phyloP scores from a whole-genome alignment of 495 filamentous ascomycete species.

The Xylaria acuta region DNA sequence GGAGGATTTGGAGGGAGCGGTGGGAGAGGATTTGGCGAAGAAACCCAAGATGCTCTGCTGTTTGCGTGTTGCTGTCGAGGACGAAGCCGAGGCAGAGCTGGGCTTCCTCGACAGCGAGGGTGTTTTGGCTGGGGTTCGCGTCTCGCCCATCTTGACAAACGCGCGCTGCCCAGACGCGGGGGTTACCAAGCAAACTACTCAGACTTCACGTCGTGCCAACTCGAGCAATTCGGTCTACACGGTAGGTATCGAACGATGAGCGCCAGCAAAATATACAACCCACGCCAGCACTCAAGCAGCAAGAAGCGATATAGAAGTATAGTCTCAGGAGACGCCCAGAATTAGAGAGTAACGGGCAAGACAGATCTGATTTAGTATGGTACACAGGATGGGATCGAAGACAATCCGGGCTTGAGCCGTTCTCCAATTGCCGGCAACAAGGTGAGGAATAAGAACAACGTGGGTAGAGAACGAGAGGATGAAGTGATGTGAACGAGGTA shows the following conservation, averaged over 20 bases:
- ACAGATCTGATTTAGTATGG: background rate
- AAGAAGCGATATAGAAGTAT: background rate
- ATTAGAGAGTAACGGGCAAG: background rate
- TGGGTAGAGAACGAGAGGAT: background rate
- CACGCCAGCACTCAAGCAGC: background rate
- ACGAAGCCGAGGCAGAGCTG: slow-evolving; percentile 35
- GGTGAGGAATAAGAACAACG: background rate
- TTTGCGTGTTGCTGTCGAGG: slow-evolving; percentile 55
- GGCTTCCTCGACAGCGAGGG: slow-evolving; percentile 49
- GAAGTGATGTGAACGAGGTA: background rate
- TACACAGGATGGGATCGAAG: background rate
- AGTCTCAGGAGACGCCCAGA: background rate
- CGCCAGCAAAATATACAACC: slow-evolving; percentile 1
- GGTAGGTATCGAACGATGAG: background rate
- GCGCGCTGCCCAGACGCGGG: background rate
- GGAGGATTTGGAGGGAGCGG: slow-evolving; percentile 20
- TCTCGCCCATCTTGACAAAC: slow-evolving; percentile 36
- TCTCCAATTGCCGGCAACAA: background rate
- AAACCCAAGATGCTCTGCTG: slow-evolving; percentile 87
- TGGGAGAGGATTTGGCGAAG: slow-evolving; percentile 67
- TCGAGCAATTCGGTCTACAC: background rate
- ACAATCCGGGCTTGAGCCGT: background rate
- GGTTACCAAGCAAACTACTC: background rate
- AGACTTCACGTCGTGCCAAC: background rate
- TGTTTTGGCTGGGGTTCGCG: slow-evolving; percentile 52